Percentiles rank a stretch among this genome's conserved stretches.
phyloP scores from a whole-genome alignment of 2,329 filamentous ascomycete genomes.

The Apiospora pterosperma region DNA sequence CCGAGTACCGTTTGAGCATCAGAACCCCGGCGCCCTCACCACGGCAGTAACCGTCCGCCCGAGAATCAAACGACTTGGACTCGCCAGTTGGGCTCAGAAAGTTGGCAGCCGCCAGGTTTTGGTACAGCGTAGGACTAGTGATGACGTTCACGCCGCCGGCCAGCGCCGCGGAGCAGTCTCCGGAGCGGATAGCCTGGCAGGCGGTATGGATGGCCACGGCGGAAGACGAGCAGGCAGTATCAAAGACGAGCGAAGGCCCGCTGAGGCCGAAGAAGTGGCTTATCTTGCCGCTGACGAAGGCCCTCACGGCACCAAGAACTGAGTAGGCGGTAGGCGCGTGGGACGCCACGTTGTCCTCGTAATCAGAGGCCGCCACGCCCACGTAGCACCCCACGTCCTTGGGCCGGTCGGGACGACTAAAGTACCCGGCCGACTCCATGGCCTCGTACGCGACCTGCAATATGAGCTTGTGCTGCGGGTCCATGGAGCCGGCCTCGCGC shows the following conservation, averaged over 20 bases:
- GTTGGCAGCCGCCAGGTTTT: conserved; percentile 20
- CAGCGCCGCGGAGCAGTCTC: conserved; percentile 30
- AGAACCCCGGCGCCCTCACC: conserved; percentile 45
- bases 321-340: conserved; percentile 34
- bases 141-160: conserved; percentile 32
- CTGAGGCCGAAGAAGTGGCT: conserved; percentile 32
- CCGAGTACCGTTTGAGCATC: conserved; percentile 43
- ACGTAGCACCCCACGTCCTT: conserved; percentile 34
- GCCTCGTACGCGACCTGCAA: conserved; percentile 20
- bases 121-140: conserved; percentile 22
- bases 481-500: conserved; percentile 15
- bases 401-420: conserved; percentile 4
- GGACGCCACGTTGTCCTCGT: conserved; percentile 36
- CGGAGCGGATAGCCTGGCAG: conserved; percentile 24
- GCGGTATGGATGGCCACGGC: conserved; percentile 35
- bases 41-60: conserved; percentile 50
- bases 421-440: conserved; percentile 24
- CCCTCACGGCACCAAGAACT: conserved; percentile 22
- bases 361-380: conserved; percentile 32
- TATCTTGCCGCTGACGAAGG: conserved; percentile 26
- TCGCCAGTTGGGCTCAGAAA: conserved; percentile 26
- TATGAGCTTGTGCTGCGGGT: conserved; percentile 17
- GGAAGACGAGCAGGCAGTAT: conserved; percentile 36
- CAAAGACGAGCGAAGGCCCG: conserved; percentile 27
- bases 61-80: conserved; percentile 33